Evolutionary conservation across 2,329 filamentous ascomycete species (phyloP).

Genomic region (Cercospora sojina): DNA sequence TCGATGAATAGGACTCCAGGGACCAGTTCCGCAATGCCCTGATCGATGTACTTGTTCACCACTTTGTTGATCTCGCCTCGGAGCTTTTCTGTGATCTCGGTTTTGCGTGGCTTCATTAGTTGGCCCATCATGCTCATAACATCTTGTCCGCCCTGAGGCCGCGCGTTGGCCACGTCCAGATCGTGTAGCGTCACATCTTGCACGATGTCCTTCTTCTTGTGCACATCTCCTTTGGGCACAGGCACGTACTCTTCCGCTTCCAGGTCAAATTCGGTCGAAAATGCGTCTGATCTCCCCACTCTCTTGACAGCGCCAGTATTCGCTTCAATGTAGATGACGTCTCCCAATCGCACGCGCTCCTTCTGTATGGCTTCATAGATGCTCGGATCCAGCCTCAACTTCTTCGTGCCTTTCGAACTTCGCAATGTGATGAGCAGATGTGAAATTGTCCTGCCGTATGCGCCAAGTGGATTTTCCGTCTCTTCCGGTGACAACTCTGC

Average conservation of each 20-base stretch:
- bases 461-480: constrained; percentile 93
- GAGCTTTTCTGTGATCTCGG: constrained; percentile 97
- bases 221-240: constrained; percentile 96
- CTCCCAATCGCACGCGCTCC: constrained; percentile 90
- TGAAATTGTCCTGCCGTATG: constrained; percentile 96
- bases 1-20: constrained; percentile 98
- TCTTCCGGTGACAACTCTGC: constrained; percentile 97
- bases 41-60: constrained; percentile 97
- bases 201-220: constrained; percentile 99
- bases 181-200: constrained; percentile 98
- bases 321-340: constrained; percentile 98
- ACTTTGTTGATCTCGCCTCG: constrained; percentile 98
- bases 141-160: constrained; percentile 95
- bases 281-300: constrained; percentile 92
- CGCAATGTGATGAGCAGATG: constrained; percentile 92
- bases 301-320: constrained; percentile 98
- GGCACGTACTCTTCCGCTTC: constrained; percentile 99
- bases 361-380: constrained; percentile 99
- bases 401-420: constrained; percentile 95
- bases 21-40: constrained; percentile 96
- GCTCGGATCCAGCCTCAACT: constrained; percentile 91
- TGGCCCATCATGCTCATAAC: constrained; percentile 99
- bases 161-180: constrained; percentile 89
- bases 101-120: constrained; percentile 99
- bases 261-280: constrained; percentile 96